Conservation (phyloP, 495 filamentous ascomycete species). For the Letharia lupina region DNA sequence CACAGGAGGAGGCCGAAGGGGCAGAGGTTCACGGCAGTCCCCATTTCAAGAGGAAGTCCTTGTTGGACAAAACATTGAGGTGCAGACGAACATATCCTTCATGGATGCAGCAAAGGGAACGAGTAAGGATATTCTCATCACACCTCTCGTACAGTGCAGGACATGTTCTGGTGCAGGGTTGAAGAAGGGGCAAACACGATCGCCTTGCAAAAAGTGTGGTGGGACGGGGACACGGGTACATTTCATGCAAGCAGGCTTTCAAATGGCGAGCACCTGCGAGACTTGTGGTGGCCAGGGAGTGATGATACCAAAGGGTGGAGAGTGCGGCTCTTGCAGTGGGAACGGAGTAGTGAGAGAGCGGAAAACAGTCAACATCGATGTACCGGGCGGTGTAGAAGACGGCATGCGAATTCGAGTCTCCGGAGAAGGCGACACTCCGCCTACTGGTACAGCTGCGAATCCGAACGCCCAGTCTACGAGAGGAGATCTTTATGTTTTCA, state of each 20-base stretch:
- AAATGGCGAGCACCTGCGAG: conserved; percentile 84
- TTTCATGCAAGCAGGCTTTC: conserved; percentile 85
- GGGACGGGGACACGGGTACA: conserved; percentile 83
- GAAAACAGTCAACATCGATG: conserved; percentile 76
- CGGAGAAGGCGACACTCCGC: conserved; percentile 79
- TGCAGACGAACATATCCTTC: conserved; percentile 84
- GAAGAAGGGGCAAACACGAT: conserved; percentile 66
- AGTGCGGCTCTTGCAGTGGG: conserved; percentile 71
- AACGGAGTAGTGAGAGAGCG: conserved; percentile 69
- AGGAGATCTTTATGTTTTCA: conserved; percentile 82
- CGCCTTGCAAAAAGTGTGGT: conserved; percentile 68
- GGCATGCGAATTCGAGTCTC: conserved; percentile 79
- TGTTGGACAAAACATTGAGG: conserved; percentile 88
- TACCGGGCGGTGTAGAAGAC: conserved; percentile 90
- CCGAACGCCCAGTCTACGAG: conserved; percentile 50
- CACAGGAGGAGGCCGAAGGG: conserved; percentile 53
- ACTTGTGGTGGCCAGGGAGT: conserved; percentile 69
- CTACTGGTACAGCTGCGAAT: conserved; percentile 54
- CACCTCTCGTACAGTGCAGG: conserved; percentile 66
- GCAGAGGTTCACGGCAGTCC: conserved; percentile 42
- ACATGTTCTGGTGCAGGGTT: conserved; percentile 77
- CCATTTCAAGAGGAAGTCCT: conserved; percentile 70
- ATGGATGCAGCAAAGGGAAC: conserved; percentile 92
- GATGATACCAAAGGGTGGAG: conserved; percentile 61
- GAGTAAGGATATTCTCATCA: conserved; percentile 66